These are phyloP conservation scores for Fragaria nilgerrensis DNA, from an alignment of 306 rosid genomes.

Conservation along the genomic window DNA sequence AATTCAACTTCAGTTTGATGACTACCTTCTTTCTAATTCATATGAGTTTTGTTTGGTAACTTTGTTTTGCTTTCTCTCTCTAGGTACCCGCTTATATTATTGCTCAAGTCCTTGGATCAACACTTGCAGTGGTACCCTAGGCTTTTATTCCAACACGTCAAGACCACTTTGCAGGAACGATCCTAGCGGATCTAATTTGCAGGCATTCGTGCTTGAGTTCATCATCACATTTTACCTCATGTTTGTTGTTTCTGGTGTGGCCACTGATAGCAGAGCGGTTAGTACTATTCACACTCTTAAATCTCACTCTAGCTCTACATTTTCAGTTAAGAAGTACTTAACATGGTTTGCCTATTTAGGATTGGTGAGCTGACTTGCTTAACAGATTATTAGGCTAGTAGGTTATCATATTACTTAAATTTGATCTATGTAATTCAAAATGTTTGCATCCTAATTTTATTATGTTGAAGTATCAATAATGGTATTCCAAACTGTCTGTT, in stretches of 20 bases:
- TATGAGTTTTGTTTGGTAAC: not conserved
- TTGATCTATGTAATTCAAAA: not conserved
- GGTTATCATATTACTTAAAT: not conserved
- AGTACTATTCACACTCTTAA: not conserved
- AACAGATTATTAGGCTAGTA: conserved; percentile 4
- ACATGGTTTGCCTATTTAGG: too few species aligned
- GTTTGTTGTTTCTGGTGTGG: too few species aligned
- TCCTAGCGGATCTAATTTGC: conserved; percentile 48
- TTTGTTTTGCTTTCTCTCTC: conserved; percentile 7
- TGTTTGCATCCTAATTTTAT: not conserved
- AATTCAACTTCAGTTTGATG: not conserved
- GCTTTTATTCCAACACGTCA: conserved; percentile 47
- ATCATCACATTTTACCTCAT: too few species aligned
- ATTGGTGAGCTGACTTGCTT: not conserved
- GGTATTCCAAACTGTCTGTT: not conserved
- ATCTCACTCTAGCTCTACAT: not conserved
- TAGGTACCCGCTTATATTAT: conserved; percentile 68
- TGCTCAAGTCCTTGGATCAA: conserved; percentile 68
- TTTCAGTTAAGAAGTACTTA: not conserved
- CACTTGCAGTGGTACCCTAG: conserved; percentile 74
- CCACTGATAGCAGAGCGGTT: conserved; percentile 86
- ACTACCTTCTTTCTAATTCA: not conserved
- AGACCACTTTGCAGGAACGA: conserved; percentile 59
- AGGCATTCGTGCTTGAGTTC: conserved; percentile 75
- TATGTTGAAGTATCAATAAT: not conserved